These are phyloP conservation scores for Populus hybrid DNA, from an alignment of 441 rosid genomes.

Conservation along the genomic window DNA sequence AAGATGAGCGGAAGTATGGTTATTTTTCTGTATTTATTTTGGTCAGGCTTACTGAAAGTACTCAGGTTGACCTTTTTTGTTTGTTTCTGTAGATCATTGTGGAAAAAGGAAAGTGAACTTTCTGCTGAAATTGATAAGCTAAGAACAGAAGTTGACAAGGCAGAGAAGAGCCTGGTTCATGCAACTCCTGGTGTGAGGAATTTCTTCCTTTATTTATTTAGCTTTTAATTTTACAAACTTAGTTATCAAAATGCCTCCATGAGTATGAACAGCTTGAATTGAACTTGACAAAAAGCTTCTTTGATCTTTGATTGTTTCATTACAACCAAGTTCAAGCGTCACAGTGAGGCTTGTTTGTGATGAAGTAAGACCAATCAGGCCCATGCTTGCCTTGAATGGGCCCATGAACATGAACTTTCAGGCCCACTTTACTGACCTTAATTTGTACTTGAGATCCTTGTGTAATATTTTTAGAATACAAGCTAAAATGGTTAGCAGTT, in stretches of 20 bases:
- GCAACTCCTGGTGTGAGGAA: conserved; percentile 98
- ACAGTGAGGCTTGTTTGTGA: neutral
- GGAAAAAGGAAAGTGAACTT: conserved; percentile 89
- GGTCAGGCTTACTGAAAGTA: conserved; percentile 6
- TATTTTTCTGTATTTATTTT: conserved; percentile 18
- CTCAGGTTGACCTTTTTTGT: conserved; percentile 10
- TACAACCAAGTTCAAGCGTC: neutral
- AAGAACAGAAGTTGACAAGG: conserved; percentile 84
- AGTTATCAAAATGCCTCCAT: neutral
- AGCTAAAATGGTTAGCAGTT: no score
- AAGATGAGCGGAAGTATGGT: conserved; percentile 85
- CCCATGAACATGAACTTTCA: no score
- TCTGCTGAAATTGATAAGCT: conserved; percentile 81
- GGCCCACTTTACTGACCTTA: no score
- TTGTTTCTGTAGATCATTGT: conserved; percentile 54
- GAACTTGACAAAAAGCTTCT: neutral
- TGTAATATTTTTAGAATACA: no score
- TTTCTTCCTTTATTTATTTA: neutral
- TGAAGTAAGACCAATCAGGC: neutral
- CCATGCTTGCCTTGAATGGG: neutral
- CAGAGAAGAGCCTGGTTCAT: conserved; percentile 96
- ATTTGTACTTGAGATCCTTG: no score
- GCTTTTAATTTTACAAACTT: neutral
- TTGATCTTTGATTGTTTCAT: neutral
- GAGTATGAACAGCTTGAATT: neutral